Percentiles rank a stretch among this genome's conserved stretches.
Evolutionary conservation across 2,329 filamentous ascomycete genomes (phyloP).

Genomic region (Microthyrium microscopicum): DNA sequence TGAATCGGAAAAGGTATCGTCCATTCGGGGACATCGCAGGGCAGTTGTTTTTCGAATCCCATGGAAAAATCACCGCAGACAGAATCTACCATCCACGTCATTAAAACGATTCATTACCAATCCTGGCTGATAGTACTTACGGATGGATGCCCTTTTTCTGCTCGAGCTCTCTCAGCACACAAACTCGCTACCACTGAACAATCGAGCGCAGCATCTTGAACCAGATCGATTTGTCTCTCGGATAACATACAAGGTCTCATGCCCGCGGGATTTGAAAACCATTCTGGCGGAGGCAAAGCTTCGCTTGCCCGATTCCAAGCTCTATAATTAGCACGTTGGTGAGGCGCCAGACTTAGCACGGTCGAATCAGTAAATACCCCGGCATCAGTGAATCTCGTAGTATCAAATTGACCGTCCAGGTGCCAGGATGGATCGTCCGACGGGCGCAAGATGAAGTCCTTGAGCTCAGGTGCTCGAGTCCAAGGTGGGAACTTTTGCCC

Average conservation of each 20-base stretch:
- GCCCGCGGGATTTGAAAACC: too few species aligned
- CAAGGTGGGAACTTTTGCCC: constrained; percentile 75
- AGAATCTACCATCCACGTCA: constrained; percentile 38
- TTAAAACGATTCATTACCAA: not conserved
- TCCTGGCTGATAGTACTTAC: constrained; percentile 27
- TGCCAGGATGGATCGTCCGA: constrained; percentile 42
- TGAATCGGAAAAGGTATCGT: constrained; percentile 80
- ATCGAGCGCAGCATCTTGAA: constrained; percentile 90
- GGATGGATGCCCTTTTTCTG: constrained; percentile 50
- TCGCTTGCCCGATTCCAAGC: constrained; percentile 69
- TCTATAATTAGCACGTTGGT: constrained; percentile 59
- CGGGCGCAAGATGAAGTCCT: constrained; percentile 42
- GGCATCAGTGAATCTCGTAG: too few species aligned
- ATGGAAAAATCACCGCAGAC: constrained; percentile 58
- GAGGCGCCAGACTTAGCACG: constrained; percentile 53
- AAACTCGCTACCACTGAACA: constrained; percentile 95
- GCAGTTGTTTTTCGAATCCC: constrained; percentile 38
- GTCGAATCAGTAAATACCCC: constrained; percentile 44
- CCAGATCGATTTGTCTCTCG: constrained; percentile 73
- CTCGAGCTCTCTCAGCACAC: constrained; percentile 60
- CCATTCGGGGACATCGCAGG: constrained; percentile 59
- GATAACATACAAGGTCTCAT: too few species aligned
- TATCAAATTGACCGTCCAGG: too few species aligned
- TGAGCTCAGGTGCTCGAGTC: constrained; percentile 42
- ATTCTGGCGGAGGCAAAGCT: constrained; percentile 35